Evolutionary conservation across 2,329 filamentous ascomycete genomes (phyloP).

Genomic region (Apiospora pterosperma): DNA sequence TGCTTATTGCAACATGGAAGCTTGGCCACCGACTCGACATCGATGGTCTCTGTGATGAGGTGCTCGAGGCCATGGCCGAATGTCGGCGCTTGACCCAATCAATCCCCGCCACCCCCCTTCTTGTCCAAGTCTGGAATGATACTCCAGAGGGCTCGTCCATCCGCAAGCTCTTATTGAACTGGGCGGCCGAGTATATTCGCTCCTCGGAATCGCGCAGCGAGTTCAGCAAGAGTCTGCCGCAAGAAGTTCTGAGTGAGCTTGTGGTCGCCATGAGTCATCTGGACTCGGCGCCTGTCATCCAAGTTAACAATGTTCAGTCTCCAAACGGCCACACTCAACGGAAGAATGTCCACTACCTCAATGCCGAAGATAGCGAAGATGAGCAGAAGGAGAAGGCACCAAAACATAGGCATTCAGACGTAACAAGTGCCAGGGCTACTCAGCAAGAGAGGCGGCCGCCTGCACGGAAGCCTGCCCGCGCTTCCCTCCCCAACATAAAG

Average conservation of each 20-base stretch:
- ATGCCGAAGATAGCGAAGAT: slow-evolving; percentile 38
- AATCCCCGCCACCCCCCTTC: slow-evolving; percentile 56
- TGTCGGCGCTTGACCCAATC: slow-evolving; percentile 47
- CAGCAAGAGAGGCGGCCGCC: slow-evolving; percentile 8
- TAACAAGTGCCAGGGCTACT: slow-evolving; percentile 16
- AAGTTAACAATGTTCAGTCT: slow-evolving; percentile 20
- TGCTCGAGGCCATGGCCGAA: slow-evolving; percentile 56
- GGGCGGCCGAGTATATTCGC: slow-evolving; percentile 62
- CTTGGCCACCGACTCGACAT: slow-evolving; percentile 50
- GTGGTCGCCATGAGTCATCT: slow-evolving; percentile 60
- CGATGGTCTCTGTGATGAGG: slow-evolving; percentile 52
- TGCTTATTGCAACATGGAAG: slow-evolving; percentile 55
- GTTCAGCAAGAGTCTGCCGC: slow-evolving; percentile 58
- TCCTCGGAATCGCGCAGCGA: slow-evolving; percentile 52
- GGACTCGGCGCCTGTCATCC: slow-evolving; percentile 35
- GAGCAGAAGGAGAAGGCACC: slow-evolving; percentile 25
- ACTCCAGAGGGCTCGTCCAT: slow-evolving; percentile 59
- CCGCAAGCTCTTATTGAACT: slow-evolving; percentile 54
- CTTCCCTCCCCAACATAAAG: slow-evolving; percentile 29
- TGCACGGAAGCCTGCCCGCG: slow-evolving; percentile 21
- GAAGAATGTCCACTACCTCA: slow-evolving; percentile 49
- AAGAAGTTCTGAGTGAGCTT: slow-evolving; percentile 60
- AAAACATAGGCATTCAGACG: slow-evolving; percentile 40
- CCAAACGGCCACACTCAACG: slow-evolving; percentile 20
- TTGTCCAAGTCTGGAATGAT: slow-evolving; percentile 60